Evolutionary conservation across 1,139 yeast species (phyloP), one percentile per base, ranked within the genome.

Genomic region (Nematodospora anomalae): DNA sequence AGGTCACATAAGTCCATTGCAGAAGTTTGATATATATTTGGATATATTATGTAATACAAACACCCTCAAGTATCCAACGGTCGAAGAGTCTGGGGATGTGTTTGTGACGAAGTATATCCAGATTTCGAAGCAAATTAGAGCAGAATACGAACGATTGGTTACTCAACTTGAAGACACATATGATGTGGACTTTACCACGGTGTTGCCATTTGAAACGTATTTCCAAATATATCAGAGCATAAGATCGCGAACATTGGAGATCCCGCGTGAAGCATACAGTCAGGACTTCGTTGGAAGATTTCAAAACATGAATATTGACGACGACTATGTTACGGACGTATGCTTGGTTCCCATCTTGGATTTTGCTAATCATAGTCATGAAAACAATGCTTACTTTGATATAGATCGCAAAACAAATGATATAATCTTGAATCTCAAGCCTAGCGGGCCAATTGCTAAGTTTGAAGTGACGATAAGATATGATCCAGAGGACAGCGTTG

Each of bases 291-390:
- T 37, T 48, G 4, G 40, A 14, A 49, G 45, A 2, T 20, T 14
- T 8, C 37, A 38, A 8, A 18, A 29, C n/a, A 28, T 32, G 6
- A 27, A 16, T 6, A 21, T 22, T 13, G 30, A 26, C 20, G 57
- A 55, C 10, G 75, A 71, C 33, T 82, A 63, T 44, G 55, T 58
- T 7, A 76, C 76, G 4, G 71, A 76, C 36, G 67, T 79, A 0
- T 72, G 86, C 0, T 55, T 83, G 38, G 86, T 83, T 1, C 89
- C 92, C 0, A 45, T 80, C 1, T 52, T 83, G 23, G 92, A 83
- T 53, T 83, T 76, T 64, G 85, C 75, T 4, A 83, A 83, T 51
- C 92, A 83, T 52, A 60, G 58, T 30, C 60, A 56, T 28, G 26
- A 43, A 5, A 58, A 62, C 32, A 81, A 79, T 53, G 74, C 84